Evolutionary conservation across 2,329 filamentous ascomycete species (phyloP).

Genomic region (Amphichorda felina): DNA sequence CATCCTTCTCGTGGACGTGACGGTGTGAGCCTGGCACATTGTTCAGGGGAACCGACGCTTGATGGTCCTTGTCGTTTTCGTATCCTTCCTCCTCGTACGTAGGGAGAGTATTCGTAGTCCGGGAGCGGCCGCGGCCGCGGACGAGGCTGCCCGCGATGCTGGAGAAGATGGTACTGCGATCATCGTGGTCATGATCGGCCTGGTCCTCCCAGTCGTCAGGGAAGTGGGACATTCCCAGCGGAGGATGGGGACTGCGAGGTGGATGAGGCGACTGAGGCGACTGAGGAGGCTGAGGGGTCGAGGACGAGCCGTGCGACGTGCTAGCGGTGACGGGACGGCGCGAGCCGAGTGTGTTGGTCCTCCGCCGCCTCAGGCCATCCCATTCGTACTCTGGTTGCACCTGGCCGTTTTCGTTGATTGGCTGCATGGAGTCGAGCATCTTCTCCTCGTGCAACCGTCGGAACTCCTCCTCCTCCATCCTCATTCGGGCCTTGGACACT

Average conservation of each 20-base stretch:
- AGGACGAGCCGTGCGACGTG: conserved; percentile 10
- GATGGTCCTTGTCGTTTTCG: conserved; percentile 22
- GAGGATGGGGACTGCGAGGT: conserved; percentile 44
- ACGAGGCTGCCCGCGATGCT: conserved; percentile 47
- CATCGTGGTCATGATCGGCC: conserved; percentile 31
- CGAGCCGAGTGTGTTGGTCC: conserved; percentile 24
- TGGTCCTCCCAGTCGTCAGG: conserved; percentile 47
- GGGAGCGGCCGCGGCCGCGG: conserved; percentile 15
- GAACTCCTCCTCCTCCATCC: conserved; percentile 70
- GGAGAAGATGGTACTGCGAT: conserved; percentile 35
- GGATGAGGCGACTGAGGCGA: too few species aligned
- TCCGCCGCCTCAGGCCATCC: conserved; percentile 75
- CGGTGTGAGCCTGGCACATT: conserved; percentile 36
- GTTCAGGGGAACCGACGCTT: conserved; percentile 45
- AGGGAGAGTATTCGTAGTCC: conserved; percentile 18
- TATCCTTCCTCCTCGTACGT: conserved; percentile 18
- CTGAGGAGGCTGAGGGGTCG: conserved; percentile 14
- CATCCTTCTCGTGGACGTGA: conserved; percentile 12
- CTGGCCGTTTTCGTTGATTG: conserved; percentile 66
- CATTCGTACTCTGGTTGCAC: conserved; percentile 53
- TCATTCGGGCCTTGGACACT: conserved; percentile 63
- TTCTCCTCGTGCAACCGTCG: conserved; percentile 72
- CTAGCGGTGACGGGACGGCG: conserved; percentile 2
- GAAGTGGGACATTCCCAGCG: conserved; percentile 79
- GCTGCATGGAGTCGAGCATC: conserved; percentile 54